phyloP scores from a whole-genome alignment of 2,329 filamentous ascomycete genomes.

The Pseudogymnoascus pannorum region DNA sequence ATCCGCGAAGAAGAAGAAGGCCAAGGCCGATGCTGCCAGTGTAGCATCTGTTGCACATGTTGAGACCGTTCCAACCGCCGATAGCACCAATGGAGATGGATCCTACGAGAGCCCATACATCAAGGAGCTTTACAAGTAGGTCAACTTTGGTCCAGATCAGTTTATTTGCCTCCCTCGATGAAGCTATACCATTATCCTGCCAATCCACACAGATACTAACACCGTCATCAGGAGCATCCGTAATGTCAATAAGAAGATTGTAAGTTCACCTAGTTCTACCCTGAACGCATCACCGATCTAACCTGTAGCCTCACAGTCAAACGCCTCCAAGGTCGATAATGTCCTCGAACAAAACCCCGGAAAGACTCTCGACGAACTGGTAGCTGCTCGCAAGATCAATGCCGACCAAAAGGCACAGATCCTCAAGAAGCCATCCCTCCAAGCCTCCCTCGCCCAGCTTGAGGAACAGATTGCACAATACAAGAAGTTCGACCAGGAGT shows the following conservation, averaged over 20 bases:
- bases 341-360: constrained; percentile 62
- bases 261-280: constrained; percentile 40
- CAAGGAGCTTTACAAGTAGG: constrained; percentile 85
- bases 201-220: constrained; percentile 10
- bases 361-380: constrained; percentile 66
- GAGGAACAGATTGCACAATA: constrained; percentile 69
- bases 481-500: constrained; percentile 69
- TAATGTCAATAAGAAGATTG: constrained; percentile 90
- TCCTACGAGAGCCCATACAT: constrained; percentile 68
- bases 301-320: constrained; percentile 42
- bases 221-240: constrained; percentile 65
- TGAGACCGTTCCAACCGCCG: constrained; percentile 39
- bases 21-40: constrained; percentile 43
- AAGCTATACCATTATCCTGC: not conserved
- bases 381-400: constrained; percentile 67
- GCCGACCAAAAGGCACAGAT: constrained; percentile 70
- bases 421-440: constrained; percentile 67
- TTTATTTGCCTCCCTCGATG: constrained; percentile 9
- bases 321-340: constrained; percentile 64
- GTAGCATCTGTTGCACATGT: constrained; percentile 36
- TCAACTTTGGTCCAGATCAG: constrained; percentile 17
- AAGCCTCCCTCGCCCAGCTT: constrained; percentile 58
- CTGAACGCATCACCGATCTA: constrained; percentile 13
- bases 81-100: constrained; percentile 41
- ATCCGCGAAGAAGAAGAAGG: constrained; percentile 62